A percentile compares a stretch with the other conserved stretches of the same genome.
Evolutionary conservation across 148 eudicot species (phyloP).

Genomic region (Gaultheria prostrata): DNA sequence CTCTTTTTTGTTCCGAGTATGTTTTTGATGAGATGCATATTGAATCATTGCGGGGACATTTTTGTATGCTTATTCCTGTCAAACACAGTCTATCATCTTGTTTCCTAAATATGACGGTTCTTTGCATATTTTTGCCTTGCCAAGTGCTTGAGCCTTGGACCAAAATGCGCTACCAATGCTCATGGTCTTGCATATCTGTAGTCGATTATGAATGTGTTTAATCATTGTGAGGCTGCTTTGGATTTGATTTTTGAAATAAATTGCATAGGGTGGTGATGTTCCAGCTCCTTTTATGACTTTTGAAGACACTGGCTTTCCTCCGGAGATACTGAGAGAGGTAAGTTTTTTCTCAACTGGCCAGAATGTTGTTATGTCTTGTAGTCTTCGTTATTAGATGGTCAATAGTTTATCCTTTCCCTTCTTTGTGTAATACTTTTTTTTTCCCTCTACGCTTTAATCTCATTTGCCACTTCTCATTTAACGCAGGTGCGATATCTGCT

Average conservation of each 20-base stretch:
- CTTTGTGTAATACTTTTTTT: constrained; percentile 20
- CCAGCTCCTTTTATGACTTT: constrained; percentile 97
- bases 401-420: background rate
- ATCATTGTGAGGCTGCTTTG: background rate
- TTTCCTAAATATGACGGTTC: background rate
- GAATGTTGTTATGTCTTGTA: background rate
- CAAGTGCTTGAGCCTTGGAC: background rate
- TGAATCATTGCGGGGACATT: background rate
- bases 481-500: constrained; percentile 99
- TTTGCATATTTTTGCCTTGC: constrained; percentile 8
- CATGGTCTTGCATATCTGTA: background rate
- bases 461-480: constrained; percentile 51
- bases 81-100: background rate
- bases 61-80: background rate
- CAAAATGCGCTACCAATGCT: background rate
- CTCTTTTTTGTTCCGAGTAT: background rate
- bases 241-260: constrained; percentile 16
- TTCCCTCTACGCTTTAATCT: constrained; percentile 33
- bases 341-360: constrained; percentile 24
- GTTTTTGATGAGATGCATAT: background rate
- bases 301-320: constrained; percentile 90
- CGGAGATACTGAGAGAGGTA: constrained; percentile 90
- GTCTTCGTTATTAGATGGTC: background rate
- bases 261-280: constrained; percentile 79
- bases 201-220: background rate